Base-by-base conservation (phyloP, 2,329 filamentous ascomycete genomes). In the Cercospora brassicicola region DNA sequence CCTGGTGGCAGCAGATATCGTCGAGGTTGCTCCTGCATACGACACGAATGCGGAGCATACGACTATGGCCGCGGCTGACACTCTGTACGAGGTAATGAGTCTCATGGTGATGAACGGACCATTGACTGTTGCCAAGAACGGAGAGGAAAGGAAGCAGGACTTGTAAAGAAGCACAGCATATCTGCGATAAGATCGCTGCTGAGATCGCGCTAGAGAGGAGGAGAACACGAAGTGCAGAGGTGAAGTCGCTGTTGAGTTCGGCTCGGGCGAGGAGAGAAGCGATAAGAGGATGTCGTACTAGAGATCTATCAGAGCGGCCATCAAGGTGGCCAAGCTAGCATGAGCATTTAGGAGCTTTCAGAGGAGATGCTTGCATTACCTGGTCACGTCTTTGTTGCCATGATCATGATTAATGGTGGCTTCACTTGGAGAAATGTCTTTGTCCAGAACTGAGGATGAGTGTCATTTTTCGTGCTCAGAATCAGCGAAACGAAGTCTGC, bases 11-110 rank as follows among this genome's bases (percentile, higher is more conserved):
- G 94, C 93, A 0, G 94, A 97, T 80, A 87, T 97, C 55, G 94
- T 97, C 5, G 94, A 97, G 83, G 92, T 96, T 92, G 88, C 90
- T 56, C 93, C 93, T 0, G 91, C 91, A 9, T 97, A 96, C 77
- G 92, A 97, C 82, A 90, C 90, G 9, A 82, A 83, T 5, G 92
- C 89, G 0, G 93, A 96, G 82, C 89, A 89, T 76, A 97, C 93
- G 36, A 91, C 91, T 11, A 90, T 93, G 55, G 92, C 92, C 15
- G 93, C 88, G 1, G 92, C 92, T 45, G 93, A 96, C 84, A 87
- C 96, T 45, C 91, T 88, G 0, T 96, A 90, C 78, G 93, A 96
- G 83, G 86, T 96, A 15, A 79, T 96, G 78, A 96, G 90, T 45
- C 91, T 85, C 68, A 89, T 91, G 81, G 89, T 90, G 3, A 92